Base-by-base conservation (phyloP, 1,284 basidiomycete species). In the Fomitopsis pinicola region DNA sequence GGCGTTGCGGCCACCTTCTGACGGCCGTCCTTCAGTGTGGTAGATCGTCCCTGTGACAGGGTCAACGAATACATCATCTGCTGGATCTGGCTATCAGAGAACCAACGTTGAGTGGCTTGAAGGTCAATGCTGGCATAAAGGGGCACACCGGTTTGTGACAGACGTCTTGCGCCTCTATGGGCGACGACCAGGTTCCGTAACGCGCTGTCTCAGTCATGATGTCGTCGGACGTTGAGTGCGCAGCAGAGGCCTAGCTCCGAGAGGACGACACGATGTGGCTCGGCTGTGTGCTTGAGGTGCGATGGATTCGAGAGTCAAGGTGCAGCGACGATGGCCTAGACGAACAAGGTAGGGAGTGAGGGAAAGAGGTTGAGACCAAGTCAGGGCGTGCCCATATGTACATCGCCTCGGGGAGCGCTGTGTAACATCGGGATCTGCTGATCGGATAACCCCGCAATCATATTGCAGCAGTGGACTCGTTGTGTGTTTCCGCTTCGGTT, bases 21-120 rank as follows among this genome's bases (percentile, higher is more conserved):
- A 77, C 0, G 89, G 86, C 9, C 89, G 73, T 14, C 73, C 76
- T 68, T 91, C 89, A 53, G 87, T 66, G 72, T 88, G 84, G 65
- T 87, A 88, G 26, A 88, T 69, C 8, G 73, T 73, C 1, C 75
- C 75, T 2, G 80, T 83, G 26, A 80, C 66, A 3, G 77, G 73
- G 71, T 88, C 87, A 30, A 86, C 81, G 44, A 87, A 64, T 19
- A 86, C 72, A 59, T 85, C 84, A 7, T 72, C 69, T 55, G 82
- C 73, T 1, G 72, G 67, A 35, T 73, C 77, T 10, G 77, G 74
- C 85, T 82, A 66, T 22, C 35, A 40, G n/a, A 10, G 36, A 26
- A 17, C n/a, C 3, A 19, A 22, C 36, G 26, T 30, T 50, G n/a
- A 38, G 28, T 26, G 44, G 19, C 19, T 33, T 46, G n/a, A 22